Base-by-base conservation (phyloP, 1,284 basidiomycete species). In the Puccinia coronata region DNA sequence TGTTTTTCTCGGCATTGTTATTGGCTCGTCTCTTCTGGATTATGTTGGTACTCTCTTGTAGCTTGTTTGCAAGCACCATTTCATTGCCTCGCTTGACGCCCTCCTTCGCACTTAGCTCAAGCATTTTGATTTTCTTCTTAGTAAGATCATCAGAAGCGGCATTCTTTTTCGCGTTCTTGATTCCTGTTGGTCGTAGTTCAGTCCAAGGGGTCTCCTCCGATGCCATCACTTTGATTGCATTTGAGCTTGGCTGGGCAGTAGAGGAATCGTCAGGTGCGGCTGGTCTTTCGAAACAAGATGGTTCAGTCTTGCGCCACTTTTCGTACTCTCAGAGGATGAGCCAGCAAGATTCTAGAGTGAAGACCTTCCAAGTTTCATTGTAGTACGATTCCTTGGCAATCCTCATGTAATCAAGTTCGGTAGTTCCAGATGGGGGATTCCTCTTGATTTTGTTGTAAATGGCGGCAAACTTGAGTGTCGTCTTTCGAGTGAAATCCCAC, bases 401-500 rank as follows among this genome's bases (percentile, higher is more conserved):
- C 59, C 34, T 63, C 20, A 63, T 6, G 25, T 28, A 63, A 31
- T 63, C 59, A 18, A 3, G 11, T 11, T 16, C 14, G 59, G 14
- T 31, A 8, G 25, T 18, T 28, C 59, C 59, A 6, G 59, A 63
- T 18, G 59, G 59, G 3, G 59, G 59, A 31, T 31, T 31, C 28
- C 25, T 63, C 28, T 63, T 28, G 28, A 63, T 63, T 28, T 36
- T 63, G 34, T 63, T 63, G 59, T 63, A 63, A 20, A 63, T 63
- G 12, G 25, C 25, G 12, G 28, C 16, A 31, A 63, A 63, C 59
- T 63, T 63, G 34, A 63, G 25, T 16, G 25, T 63, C 6, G 28
- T 11, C 34, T n/a, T 63, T 28, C 59, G 11, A 2, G 34, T 63
- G 3, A 31, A 20, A 11, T 63, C 59, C 12, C 59, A 63, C 8